Conservation (phyloP, 208 protist species). For the Acanthamoeba royreba region DNA sequence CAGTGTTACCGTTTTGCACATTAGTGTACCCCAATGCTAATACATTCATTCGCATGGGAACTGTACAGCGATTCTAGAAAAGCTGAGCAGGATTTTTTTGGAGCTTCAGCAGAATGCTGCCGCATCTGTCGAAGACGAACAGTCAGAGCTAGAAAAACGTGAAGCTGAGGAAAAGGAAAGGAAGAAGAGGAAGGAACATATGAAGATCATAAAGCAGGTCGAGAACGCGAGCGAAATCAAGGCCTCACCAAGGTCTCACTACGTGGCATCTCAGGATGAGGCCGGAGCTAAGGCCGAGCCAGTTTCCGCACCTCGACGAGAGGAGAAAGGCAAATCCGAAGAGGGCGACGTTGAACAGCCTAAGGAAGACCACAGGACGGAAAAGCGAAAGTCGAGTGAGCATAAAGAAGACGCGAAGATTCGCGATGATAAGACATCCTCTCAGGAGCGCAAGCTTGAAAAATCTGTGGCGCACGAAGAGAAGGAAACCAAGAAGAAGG, state of each 20-base stretch:
- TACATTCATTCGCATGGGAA: too few relatives aligned
- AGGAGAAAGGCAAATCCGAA: background rate
- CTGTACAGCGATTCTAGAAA: background rate
- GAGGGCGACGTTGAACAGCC: background rate
- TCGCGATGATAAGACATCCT: background rate
- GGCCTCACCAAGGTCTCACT: background rate
- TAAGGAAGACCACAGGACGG: background rate
- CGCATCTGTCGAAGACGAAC: background rate
- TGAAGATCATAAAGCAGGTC: constrained; percentile 1
- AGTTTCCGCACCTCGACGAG: background rate
- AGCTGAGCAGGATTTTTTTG: background rate
- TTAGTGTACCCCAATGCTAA: too few relatives aligned
- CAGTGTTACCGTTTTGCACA: background rate
- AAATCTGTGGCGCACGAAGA: background rate
- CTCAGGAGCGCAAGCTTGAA: background rate
- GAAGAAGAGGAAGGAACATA: background rate
- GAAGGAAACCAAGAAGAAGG: background rate
- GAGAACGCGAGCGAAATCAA: background rate
- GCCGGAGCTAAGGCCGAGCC: background rate
- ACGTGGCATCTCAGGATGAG: too few relatives aligned
- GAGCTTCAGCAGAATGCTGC: background rate
- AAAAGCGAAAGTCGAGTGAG: background rate
- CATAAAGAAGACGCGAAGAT: background rate
- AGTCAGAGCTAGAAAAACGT: background rate
- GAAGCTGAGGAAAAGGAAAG: background rate